Percentiles rank a stretch among this genome's conserved stretches.
Evolutionary conservation across 1,284 basidiomycete species (phyloP).

Genomic region (Ustilago sp.): DNA sequence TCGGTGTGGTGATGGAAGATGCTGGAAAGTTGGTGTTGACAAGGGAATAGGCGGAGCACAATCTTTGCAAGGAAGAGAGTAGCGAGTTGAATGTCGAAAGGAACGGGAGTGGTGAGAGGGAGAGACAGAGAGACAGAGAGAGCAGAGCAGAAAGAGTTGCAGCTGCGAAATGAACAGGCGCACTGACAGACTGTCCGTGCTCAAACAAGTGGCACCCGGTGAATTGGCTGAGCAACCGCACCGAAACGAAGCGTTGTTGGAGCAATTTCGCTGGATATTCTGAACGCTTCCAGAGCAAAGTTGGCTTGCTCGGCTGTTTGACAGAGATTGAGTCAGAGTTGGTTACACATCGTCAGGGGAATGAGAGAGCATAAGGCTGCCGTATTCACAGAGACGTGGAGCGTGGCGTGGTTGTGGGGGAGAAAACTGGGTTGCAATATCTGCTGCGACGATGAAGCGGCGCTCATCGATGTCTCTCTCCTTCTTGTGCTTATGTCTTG

Average conservation of each 20-base stretch:
- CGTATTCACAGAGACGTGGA: too few species aligned
- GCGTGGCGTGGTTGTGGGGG: not conserved
- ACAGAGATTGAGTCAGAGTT: not conserved
- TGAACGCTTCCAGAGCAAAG: not conserved
- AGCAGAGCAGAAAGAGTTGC: not conserved
- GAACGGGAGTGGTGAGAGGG: not conserved
- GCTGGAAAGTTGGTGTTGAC: not conserved
- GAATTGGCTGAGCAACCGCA: not conserved
- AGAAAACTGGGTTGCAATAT: not conserved
- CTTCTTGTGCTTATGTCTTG: not conserved
- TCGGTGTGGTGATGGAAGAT: not conserved
- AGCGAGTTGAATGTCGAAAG: too few species aligned
- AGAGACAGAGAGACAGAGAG: not conserved
- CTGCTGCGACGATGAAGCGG: not conserved
- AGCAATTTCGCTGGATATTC: slow-evolving; percentile 7
- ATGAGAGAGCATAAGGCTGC: too few species aligned
- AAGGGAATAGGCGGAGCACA: too few species aligned
- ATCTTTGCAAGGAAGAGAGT: too few species aligned
- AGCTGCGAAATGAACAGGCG: slow-evolving; percentile 6
- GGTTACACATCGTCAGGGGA: not conserved
- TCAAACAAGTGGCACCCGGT: not conserved
- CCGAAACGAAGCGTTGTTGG: not conserved
- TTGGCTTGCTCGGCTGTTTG: not conserved
- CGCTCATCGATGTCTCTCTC: not conserved
- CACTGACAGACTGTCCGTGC: slow-evolving; percentile 1